Evolutionary conservation across 2,329 filamentous ascomycete genomes (phyloP), one percentile per base, ranked within the genome.

Genomic region (Plectosphaerella cucumerina): DNA sequence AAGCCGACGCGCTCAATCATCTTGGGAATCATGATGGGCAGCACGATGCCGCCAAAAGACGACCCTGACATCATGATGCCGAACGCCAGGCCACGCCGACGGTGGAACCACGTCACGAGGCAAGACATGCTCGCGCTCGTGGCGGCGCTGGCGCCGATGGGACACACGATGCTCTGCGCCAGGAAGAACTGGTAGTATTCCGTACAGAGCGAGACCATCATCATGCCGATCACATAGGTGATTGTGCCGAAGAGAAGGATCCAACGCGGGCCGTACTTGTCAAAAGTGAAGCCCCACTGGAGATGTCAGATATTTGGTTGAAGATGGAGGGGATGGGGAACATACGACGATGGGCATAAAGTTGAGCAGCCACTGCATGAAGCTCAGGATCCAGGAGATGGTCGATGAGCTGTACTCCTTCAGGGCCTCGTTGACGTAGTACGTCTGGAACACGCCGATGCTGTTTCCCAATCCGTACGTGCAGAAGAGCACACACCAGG

Each of bases 241-340:
- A 84, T 59, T 6, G 74, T 75, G 18, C 83, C 83, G 46, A 66
- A 57, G n/a, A 77, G 51, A 12, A 86, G 67, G 2, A 89, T 68
- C 53, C 72, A 78, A 39, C 75, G 73, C 0, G 85, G 83, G 2
- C 86, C 86, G 56, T 81, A 80, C 58, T 74, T 80, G 63, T 90
- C 86, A 56, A 81, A 87, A 10, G 82, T 52, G 42, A 76, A 78
- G 0, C 83, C 82, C 56, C 59, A 60, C 57, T 59, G 34, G 12
- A 5, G 12, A 37, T 3, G 34, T 53, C 20, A 39, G 41, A 23
- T 12, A 15, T 15, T n/a, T n/a, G 37, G 37, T 5, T 9, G 11
- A 17, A 3, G 1, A 3, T 45, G 10, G 31, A 11, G 14, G 78
- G 75, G 26, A 84, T 62, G 1, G 78, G 3, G 31, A 26, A 65